Evolutionary conservation across 75 land plant genomes (phyloP).

Genomic region (Pseudotsuga menziesii): DNA sequence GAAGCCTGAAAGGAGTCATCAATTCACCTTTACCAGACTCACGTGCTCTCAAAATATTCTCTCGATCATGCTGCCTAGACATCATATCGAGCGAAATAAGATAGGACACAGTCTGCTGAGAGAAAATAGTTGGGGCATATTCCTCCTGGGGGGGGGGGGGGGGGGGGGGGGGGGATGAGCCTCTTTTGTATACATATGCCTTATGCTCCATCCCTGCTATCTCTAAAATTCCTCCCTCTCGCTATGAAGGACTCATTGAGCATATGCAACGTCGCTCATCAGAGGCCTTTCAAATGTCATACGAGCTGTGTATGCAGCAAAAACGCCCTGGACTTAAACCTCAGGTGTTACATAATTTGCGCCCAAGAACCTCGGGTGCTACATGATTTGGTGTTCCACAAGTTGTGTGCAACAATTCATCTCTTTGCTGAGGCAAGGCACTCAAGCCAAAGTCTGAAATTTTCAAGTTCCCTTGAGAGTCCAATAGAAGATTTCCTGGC

Average conservation of each 20-base stretch:
- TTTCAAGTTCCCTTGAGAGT: too few relatives aligned
- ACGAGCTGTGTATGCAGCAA: conserved; percentile 40
- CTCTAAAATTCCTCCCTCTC: conserved; percentile 29
- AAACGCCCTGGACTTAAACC: too few relatives aligned
- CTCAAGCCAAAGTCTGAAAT: too few relatives aligned
- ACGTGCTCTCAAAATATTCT: conserved; percentile 83
- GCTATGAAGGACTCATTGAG: conserved; percentile 30
- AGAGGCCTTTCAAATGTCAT: conserved; percentile 49
- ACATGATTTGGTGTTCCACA: too few relatives aligned
- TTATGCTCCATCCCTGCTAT: conserved; percentile 34
- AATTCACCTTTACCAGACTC: conserved; percentile 84
- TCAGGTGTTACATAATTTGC: too few relatives aligned
- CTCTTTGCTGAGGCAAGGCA: too few relatives aligned
- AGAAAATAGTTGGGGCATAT: conserved; percentile 34
- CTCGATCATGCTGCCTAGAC: conserved; percentile 79
- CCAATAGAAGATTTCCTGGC: too few relatives aligned
- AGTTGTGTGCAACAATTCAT: too few relatives aligned
- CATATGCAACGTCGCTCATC: conserved; percentile 50
- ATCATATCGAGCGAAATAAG: conserved; percentile 37
- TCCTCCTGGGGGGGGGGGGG: conserved; percentile 27
- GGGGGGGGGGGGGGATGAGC: too few relatives aligned
- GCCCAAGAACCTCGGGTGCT: too few relatives aligned
- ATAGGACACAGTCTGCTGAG: conserved; percentile 33
- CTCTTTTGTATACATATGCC: conserved; percentile 32
- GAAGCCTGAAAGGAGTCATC: conserved; percentile 70